Percentiles rank a stretch among this genome's conserved stretches.
These are phyloP conservation scores for Podospora anserina DNA, from an alignment of 495 filamentous ascomycete species.

Conservation along the genomic window DNA sequence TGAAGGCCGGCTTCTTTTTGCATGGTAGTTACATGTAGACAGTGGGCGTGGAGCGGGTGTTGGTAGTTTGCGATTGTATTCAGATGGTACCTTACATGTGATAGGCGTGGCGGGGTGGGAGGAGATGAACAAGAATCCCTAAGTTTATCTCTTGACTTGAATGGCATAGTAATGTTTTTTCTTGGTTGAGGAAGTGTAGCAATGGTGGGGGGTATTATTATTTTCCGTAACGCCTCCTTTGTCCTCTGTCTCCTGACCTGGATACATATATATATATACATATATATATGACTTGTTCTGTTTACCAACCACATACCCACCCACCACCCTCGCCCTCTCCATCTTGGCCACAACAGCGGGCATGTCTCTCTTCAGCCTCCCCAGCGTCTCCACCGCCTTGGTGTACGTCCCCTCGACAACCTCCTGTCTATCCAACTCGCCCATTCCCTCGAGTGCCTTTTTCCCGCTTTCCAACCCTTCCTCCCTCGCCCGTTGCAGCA, in stretches of 20 bases:
- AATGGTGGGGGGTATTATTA: neutral
- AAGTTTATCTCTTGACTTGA: neutral
- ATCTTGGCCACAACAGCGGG: constrained; percentile 71
- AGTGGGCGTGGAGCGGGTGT: neutral
- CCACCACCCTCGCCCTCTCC: constrained; percentile 71
- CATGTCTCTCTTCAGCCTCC: constrained; percentile 56
- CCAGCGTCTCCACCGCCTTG: constrained; percentile 52
- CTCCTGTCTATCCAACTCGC: constrained; percentile 44
- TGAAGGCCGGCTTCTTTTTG: neutral
- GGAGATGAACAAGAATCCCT: neutral
- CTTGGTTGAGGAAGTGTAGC: no score
- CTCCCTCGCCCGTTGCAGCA: constrained; percentile 18
- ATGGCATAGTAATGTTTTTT: no score
- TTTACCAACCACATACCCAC: constrained; percentile 51
- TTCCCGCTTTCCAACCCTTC: constrained; percentile 26
- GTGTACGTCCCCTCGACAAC: constrained; percentile 51
- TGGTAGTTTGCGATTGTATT: neutral
- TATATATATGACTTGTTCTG: constrained; percentile 18
- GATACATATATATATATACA: no score
- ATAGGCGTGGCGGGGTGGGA: neutral
- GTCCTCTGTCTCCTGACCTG: no score
- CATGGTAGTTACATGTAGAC: neutral
- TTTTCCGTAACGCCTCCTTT: no score
- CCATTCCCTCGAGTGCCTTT: constrained; percentile 26
- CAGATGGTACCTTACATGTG: neutral